Conservation (phyloP, 345 rosid species). For the Nephelium lappaceum region DNA sequence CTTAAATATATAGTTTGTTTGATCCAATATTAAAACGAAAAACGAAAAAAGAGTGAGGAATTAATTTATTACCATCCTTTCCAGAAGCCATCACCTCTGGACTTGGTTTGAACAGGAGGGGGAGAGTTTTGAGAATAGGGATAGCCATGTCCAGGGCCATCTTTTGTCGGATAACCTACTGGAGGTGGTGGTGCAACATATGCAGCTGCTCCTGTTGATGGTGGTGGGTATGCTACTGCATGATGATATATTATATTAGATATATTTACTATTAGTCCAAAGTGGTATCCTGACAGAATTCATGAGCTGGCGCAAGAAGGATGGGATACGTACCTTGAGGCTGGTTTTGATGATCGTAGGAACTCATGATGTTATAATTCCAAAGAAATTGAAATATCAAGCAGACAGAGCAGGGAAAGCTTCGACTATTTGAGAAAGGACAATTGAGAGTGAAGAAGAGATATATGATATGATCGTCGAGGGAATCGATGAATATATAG, state of each 20-base stretch:
- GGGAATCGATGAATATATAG: no score
- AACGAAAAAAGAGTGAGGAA: not conserved
- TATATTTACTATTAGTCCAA: no score
- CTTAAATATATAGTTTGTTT: not conserved
- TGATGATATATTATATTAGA: no score
- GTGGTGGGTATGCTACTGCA: constrained; percentile 34
- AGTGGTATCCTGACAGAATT: no score
- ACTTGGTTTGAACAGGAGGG: constrained; percentile 47
- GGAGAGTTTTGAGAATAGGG: constrained; percentile 15
- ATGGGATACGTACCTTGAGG: not conserved
- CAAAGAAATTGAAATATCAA: not conserved
- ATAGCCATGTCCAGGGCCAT: constrained; percentile 4
- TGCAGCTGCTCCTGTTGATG: constrained; percentile 7
- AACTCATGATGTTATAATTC: constrained; percentile 30
- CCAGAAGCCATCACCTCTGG: constrained; percentile 78
- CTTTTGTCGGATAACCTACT: constrained; percentile 60
- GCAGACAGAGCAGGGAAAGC: not conserved
- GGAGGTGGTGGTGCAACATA: constrained; percentile 51
- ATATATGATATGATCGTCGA: no score
- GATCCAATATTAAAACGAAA: no score
- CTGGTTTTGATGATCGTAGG: constrained; percentile 26
- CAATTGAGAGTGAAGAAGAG: not conserved
- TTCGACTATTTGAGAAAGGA: not conserved
- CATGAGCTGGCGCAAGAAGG: no score
- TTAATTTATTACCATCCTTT: constrained; percentile 59